Base-by-base conservation (phyloP, 2,329 filamentous ascomycete genomes). In the Cercospora sp. region DNA sequence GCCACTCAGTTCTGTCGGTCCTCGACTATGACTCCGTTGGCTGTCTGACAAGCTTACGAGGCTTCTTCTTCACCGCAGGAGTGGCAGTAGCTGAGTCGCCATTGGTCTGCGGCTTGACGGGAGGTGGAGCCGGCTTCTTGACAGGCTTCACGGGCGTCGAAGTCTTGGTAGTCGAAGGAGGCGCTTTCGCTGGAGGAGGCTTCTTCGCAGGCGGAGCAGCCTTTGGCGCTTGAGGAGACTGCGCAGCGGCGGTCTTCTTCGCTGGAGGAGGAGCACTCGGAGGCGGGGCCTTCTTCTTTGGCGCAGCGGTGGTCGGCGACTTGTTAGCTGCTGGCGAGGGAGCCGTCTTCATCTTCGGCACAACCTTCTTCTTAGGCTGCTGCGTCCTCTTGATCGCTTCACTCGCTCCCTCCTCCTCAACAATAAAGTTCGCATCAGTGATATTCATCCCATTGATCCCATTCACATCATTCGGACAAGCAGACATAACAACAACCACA, bases 401-500 rank as follows among this genome's bases (percentile, higher is more conserved):
- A 7, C 61, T 66, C 3, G 66, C 60, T 1, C 71, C 70, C 28
- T 75, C 74, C 4, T 74, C 74, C 57, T 79, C 77, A 13, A 80
- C 77, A 30, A 80, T 66, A 70, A 82, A 83, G 70, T 83, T 80
- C 5, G 80, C 81, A 66, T 83, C 81, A n/a, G 79, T 79, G 2
- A 80, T 78, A 63, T 78, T 78, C 65, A 79, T 77, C 33, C 64
- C 68, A 68, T 83, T 83, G 69, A 83, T 82, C 1, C 76, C 79
- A 9, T 80, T 72, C 5, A 83, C 76, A 71, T 83, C 81, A 64
- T 83, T 79, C 23, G 81, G 82, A 73, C 82, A 84, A 3, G 81
- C 80, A 69, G 78, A 81, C 82, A 83, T 83, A 20, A 82, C 79
- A 2, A 83, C 79, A 9, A 83, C 81, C 2, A 83, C 74, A 71